Base-by-base conservation (phyloP, 2,329 filamentous ascomycete species). In the Arthrobotrys sinensis region DNA sequence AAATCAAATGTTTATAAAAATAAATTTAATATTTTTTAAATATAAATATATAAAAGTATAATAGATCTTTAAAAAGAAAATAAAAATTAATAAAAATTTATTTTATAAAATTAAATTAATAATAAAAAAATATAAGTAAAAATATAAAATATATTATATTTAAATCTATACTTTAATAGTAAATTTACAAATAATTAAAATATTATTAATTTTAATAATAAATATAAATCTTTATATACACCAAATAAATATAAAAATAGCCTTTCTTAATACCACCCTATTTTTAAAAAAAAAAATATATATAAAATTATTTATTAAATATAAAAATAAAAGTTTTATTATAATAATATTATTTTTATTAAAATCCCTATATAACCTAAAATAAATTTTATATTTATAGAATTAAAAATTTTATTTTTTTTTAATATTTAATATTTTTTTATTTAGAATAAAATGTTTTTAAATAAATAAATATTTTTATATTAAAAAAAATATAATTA, bases 401-500 rank as follows among this genome's bases (percentile, higher is more conserved):
- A 45, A 45, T 45, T 2, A 14, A 14, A 40, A 10, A 40, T 8
- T 40, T 3, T 8, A 45, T 14, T n/a, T 45, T 45, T 45, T 14
- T 45, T 45, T 45, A n/a, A 28, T 28, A 28, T 28, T 28, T 28
- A 28, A 28, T 28, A 28, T 14, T 45, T 45, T 45, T n/a, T n/a
- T 45, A 14, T 45, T 45, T n/a, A 45, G n/a, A 45, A n/a, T 45
- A 45, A 21, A 52, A 24, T 24, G 24, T 52, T 52, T 24, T 52
- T 52, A 52, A n/a, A 52, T 24, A 52, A 24, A 52, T 32, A 52
- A 52, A 52, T 52, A 40, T 63, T 43, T 57, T 28, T 67, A 50
- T 67, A 67, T 48, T 63, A 52, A 52, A 66, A 66, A 55, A 24
- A 19, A 52, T 52, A 52, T 52, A 24, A 52, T 52, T 24, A 52